Evolutionary conservation across 345 rosid genomes (phyloP).

Genomic region (Combretum micranthum): DNA sequence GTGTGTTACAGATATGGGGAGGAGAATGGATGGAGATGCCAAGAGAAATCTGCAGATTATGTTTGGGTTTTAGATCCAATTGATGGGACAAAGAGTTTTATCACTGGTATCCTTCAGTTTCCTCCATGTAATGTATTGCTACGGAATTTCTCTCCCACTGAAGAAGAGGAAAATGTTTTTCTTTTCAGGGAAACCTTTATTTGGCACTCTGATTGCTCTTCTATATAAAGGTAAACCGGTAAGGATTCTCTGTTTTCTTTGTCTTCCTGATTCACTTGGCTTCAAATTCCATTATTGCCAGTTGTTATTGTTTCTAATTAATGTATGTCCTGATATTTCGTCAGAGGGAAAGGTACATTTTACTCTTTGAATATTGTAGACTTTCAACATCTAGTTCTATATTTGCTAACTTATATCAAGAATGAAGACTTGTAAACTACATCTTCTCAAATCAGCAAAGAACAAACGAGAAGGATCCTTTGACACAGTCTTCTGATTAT

Average conservation of each 20-base stretch:
- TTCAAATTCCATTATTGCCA: neutral
- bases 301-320: neutral
- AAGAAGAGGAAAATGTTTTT: slow-evolving; percentile 1
- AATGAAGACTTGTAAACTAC: too few species aligned
- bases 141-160: neutral
- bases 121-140: neutral
- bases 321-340: too few species aligned
- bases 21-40: slow-evolving; percentile 95
- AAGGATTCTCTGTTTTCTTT: slow-evolving; percentile 18
- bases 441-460: too few species aligned
- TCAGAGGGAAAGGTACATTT: too few species aligned
- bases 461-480: too few species aligned
- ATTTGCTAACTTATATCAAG: too few species aligned
- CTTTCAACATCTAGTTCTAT: too few species aligned
- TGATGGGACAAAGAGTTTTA: slow-evolving; percentile 95
- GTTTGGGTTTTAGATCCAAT: slow-evolving; percentile 99
- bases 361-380: too few species aligned
- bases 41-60: slow-evolving; percentile 67
- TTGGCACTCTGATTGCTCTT: slow-evolving; percentile 86
- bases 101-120: slow-evolving; percentile 45
- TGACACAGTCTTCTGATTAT: too few species aligned
- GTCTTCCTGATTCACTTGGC: neutral
- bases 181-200: slow-evolving; percentile 79
- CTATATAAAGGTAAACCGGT: slow-evolving; percentile 78
- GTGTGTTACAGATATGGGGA: slow-evolving; percentile 71